Conservation (phyloP, 257 asterid species). For the Ilex asprella region DNA sequence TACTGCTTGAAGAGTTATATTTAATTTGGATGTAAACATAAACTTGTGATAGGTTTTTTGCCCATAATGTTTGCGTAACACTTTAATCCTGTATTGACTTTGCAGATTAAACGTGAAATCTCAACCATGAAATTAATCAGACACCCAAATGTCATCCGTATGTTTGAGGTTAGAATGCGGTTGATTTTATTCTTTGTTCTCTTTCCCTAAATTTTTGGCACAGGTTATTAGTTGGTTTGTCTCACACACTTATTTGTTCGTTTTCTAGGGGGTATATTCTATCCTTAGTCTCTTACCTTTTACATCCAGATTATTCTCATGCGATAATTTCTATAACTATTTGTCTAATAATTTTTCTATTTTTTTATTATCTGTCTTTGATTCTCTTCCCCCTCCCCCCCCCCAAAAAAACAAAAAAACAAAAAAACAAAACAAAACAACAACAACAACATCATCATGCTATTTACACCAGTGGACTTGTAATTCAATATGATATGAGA, state of each 20-base stretch:
- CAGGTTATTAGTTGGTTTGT: background rate
- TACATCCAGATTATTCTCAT: background rate
- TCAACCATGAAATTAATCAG: conserved; percentile 88
- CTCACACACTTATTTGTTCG: background rate
- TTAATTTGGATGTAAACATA: no score
- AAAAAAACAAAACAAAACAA: no score
- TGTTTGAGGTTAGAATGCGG: conserved; percentile 64
- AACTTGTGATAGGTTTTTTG: no score
- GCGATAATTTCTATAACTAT: background rate
- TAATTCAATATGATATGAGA: background rate
- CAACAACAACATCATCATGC: no score
- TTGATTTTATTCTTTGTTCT: background rate
- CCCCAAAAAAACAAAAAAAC: no score
- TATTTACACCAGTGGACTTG: no score
- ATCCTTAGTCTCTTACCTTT: background rate
- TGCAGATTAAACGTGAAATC: conserved; percentile 93
- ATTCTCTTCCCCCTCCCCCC: no score
- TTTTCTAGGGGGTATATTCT: background rate
- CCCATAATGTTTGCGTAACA: no score
- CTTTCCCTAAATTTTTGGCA: no score
- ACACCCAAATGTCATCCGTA: conserved; percentile 91
- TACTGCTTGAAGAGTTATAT: no score
- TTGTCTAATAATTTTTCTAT: no score
- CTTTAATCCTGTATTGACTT: conserved; percentile 4
- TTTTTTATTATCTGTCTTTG: no score